Percentiles rank a stretch among this genome's conserved stretches.
phyloP scores from a whole-genome alignment of 2,329 filamentous ascomycete genomes.

The Zelopaecilomyces penicillatus region DNA sequence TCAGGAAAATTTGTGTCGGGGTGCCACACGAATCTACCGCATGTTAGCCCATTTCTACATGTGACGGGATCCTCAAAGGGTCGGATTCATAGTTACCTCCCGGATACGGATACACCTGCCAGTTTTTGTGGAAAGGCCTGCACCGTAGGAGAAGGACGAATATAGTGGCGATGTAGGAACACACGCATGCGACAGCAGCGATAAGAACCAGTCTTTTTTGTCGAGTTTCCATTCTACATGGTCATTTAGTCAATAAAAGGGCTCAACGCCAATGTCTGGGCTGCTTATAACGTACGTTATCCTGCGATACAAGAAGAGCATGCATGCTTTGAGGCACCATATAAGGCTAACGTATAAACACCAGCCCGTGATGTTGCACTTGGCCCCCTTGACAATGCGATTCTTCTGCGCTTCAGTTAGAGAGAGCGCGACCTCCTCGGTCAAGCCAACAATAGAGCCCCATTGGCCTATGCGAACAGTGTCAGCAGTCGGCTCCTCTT shows the following conservation, averaged over 20 bases:
- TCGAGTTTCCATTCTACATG: conserved; percentile 12
- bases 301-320: conserved; percentile 30
- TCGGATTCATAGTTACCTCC: conserved; percentile 8
- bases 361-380: conserved; percentile 23
- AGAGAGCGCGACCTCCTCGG: conserved; percentile 10
- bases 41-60: not conserved
- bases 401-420: conserved; percentile 9
- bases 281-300: conserved; percentile 23
- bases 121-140: conserved; percentile 16
- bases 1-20: conserved; percentile 13
- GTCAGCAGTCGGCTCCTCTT: not conserved
- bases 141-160: conserved; percentile 14
- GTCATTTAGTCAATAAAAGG: not conserved
- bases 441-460: conserved; percentile 16
- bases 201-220: conserved; percentile 13
- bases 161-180: conserved; percentile 13
- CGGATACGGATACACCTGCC: conserved; percentile 18
- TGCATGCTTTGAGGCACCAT: conserved; percentile 31
- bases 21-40: conserved; percentile 13
- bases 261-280: not conserved
- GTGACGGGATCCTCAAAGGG: not conserved
- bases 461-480: conserved; percentile 12
- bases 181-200: conserved; percentile 10
- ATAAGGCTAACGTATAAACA: conserved; percentile 28
- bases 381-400: conserved; percentile 14